phyloP scores from a whole-genome alignment of 495 filamentous ascomycete genomes.

The Pyrenula massariospora region DNA sequence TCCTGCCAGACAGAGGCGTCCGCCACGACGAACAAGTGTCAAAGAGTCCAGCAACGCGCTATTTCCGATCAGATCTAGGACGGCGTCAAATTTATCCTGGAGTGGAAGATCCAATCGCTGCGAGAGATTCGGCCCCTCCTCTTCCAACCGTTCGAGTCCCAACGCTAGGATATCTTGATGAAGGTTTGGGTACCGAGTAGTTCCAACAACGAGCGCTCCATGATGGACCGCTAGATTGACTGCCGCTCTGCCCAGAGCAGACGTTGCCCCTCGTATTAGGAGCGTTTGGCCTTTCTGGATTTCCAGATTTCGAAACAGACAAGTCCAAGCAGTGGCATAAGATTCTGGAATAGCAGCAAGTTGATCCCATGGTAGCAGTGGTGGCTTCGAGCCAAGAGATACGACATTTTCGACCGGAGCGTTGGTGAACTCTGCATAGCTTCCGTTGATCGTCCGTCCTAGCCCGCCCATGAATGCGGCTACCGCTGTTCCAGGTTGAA shows the following conservation, averaged over 20 bases:
- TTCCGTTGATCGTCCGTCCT: conserved; percentile 23
- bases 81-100: conserved; percentile 22
- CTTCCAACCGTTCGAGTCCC: too few relatives aligned
- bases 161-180: conserved; percentile 13
- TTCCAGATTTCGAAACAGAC: conserved; percentile 25
- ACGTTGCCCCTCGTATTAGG: conserved; percentile 30
- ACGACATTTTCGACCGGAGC: conserved; percentile 24
- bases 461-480: conserved; percentile 32
- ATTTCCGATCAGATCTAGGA: conserved; percentile 33
- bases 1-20: conserved; percentile 27
- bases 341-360: conserved; percentile 31
- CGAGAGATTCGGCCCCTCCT: too few relatives aligned
- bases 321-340: conserved; percentile 32
- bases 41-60: conserved; percentile 28
- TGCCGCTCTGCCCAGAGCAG: conserved; percentile 30
- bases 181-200: conserved; percentile 20
- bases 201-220: conserved; percentile 27
- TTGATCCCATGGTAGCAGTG: conserved; percentile 28
- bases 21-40: conserved; percentile 19
- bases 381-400: conserved; percentile 14
- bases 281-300: conserved; percentile 19
- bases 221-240: conserved; percentile 29
- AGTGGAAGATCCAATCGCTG: too few relatives aligned
- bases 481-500: conserved; percentile 22
- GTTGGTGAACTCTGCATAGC: conserved; percentile 28